Base-by-base conservation (phyloP, 2,329 filamentous ascomycete species). In the Catunica adiposa region DNA sequence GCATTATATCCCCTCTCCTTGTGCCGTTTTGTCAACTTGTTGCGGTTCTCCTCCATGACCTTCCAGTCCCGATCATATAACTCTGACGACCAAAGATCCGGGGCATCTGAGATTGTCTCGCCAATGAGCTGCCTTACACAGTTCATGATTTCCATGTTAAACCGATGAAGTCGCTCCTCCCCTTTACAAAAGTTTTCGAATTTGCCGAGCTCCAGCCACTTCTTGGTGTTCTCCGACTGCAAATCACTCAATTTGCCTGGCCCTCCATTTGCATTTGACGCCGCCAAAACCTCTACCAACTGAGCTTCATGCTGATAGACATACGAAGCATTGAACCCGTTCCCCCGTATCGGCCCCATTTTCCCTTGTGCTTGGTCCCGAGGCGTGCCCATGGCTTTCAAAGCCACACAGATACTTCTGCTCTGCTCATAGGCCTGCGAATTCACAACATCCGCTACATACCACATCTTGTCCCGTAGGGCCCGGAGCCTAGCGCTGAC, bases 391-490 rank as follows among this genome's bases (percentile, higher is more conserved):
- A 98, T 97, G 6, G 85, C 88, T 67, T 92, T 94, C 52, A 98
- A 72, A 3, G 90, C 92, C 58, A 86, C 78, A 4, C 89, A 86
- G 50, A 97, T 83, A 61, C 90, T 87, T 58, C 83, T 83, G 40
- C 87, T 88, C 62, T 94, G 84, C 59, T 92, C 86, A 63, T 96
- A 97, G 8, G 82, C 80, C 51, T 82, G 85, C 3, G 92, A 96
- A 63, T 90, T 89, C 60, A 87, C 84, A 26, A 97, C 89, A 66
- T 96, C 89, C 1, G 86, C 90, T 59, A 92, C 86, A 66, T 94
- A 98, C 92, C 92, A 98, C 86, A 97, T 95, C 73, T 97, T 97
- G 66, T 95, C 86, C 44, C 92, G 80, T 40, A 96, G 74, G 22
- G 84, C 82, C 57, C 82, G 79, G 38, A 92, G 74, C 3, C 80